Conservation (phyloP, 371 early-diverging fungal species). For the Saksenaea vasiformis region DNA sequence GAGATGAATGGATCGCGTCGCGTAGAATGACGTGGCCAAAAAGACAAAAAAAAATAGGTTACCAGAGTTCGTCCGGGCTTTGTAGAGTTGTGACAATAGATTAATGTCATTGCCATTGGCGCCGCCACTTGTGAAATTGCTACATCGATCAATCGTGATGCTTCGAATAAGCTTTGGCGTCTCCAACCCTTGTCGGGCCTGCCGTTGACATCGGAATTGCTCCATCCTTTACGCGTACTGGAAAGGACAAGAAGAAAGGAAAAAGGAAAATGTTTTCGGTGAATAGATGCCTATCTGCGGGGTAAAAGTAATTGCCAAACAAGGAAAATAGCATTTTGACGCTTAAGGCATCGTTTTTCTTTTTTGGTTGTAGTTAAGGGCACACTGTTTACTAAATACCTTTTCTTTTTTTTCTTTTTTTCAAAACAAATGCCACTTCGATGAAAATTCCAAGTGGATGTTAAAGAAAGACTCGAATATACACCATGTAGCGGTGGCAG, state of each 20-base stretch:
- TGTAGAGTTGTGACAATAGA: constrained; percentile 48
- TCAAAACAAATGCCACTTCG: background rate
- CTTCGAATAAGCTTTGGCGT: constrained; percentile 46
- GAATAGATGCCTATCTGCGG: background rate
- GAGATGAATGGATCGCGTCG: background rate
- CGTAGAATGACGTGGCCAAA: background rate
- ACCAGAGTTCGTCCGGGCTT: constrained; percentile 49
- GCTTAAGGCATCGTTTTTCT: no score
- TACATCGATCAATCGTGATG: constrained; percentile 49
- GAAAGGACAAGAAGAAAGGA: background rate
- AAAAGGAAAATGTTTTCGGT: background rate
- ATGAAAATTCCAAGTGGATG: no score
- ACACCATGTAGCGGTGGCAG: no score
- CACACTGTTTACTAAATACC: no score
- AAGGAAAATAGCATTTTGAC: background rate
- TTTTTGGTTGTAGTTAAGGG: no score
- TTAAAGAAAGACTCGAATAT: no score
- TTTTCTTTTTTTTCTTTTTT: background rate
- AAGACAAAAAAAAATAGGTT: no score
- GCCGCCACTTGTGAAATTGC: constrained; percentile 48
- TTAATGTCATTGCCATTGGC: constrained; percentile 54
- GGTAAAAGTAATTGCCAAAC: background rate
- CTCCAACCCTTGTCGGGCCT: constrained; percentile 29
- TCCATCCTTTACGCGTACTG: constrained; percentile 6
- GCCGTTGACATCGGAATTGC: background rate